Base-by-base conservation (phyloP, 2,329 filamentous ascomycete genomes). In the Myriosclerotinia curreyana region DNA sequence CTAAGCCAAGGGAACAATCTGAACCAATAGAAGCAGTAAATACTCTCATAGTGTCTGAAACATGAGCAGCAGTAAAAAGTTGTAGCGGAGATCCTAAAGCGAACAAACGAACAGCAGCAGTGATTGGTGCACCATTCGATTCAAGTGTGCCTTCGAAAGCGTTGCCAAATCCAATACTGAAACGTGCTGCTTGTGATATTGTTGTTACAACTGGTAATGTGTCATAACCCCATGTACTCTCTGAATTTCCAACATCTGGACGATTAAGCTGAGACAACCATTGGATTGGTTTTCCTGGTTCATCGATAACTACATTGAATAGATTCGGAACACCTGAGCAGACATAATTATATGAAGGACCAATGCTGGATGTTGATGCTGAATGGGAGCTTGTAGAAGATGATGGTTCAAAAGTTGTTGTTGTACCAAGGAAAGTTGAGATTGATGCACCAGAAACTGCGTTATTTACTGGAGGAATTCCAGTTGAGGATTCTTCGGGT, bases 31-130 rank as follows among this genome's bases (percentile, higher is more conserved):
- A 58, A 1, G 52, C 50, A n/a, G 46, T 64, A 31, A 66, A 68
- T 3, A 51, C 48, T 25, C 53, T 46, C 64, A 68, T 66, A 36
- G 54, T 63, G 20, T 36, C 15, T 9, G 62, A 55, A 28, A 68
- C n/a, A 54, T 67, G 64, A 8, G 48, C 31, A 2, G 55, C 8
- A 20, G 66, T 56, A 15, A 61, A 68, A 14, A 68, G 28, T 42
- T 68, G 67, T n/a, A 68, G 59, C 46, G 65, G 38, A 5, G 67
- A 65, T n/a, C 66, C 66, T 38, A 68, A 25, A 42, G 66, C 44
- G 8, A 36, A 38, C 25, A 40, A 20, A 31, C 55, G 49, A 11
- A 68, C 66, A 49, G 67, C 66, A 25, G 22, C 67, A 51, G 46
- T 55, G 12, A 55, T 60, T 22, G 50, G 52, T 6, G 59, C 55